A percentile compares a stretch with the other conserved stretches of the same genome.
Evolutionary conservation across 1,284 basidiomycete genomes (phyloP).

Genomic region (Papiliotrema fonsecae): DNA sequence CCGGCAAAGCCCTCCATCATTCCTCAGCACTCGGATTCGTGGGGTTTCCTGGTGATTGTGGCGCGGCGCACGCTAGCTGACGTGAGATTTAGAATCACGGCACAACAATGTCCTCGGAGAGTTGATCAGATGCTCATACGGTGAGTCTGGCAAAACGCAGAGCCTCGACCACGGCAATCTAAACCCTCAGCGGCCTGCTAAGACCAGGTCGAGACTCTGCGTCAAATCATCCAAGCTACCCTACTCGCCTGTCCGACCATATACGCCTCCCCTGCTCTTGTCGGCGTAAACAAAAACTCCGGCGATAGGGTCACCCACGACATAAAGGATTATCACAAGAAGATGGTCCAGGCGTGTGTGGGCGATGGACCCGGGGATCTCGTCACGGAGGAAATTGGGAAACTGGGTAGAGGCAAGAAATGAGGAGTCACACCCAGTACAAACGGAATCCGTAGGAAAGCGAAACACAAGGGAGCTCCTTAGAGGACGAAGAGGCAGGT

Average conservation of each 20-base stretch:
- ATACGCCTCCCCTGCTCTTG: constrained; percentile 12
- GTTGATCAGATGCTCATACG: too few species aligned
- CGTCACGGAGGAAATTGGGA: constrained; percentile 16
- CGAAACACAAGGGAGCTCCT: too few species aligned
- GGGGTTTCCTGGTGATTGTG: too few species aligned
- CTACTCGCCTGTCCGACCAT: constrained; percentile 11
- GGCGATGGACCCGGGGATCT: constrained; percentile 3
- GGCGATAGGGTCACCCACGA: constrained; percentile 31
- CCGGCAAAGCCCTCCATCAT: too few species aligned
- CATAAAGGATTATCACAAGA: constrained; percentile 15
- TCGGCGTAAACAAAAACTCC: constrained; percentile 15
- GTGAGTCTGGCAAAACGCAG: too few species aligned
- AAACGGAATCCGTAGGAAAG: too few species aligned
- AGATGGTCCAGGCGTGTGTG: constrained; percentile 3
- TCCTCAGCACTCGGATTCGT: too few species aligned
- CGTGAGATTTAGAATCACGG: too few species aligned
- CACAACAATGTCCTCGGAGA: background rate
- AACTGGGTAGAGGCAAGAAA: constrained; percentile 10
- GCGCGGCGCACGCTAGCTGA: too few species aligned
- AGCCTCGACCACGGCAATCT: too few species aligned
- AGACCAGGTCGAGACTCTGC: background rate
- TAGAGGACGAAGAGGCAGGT: constrained; percentile 16
- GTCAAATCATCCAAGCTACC: background rate
- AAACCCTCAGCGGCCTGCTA: background rate
- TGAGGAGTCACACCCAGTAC: background rate